Percentiles rank a stretch among this genome's conserved stretches.
These are phyloP conservation scores for Chaetomium sp. DNA, from an alignment of 2,329 filamentous ascomycete genomes.

Conservation along the genomic window DNA sequence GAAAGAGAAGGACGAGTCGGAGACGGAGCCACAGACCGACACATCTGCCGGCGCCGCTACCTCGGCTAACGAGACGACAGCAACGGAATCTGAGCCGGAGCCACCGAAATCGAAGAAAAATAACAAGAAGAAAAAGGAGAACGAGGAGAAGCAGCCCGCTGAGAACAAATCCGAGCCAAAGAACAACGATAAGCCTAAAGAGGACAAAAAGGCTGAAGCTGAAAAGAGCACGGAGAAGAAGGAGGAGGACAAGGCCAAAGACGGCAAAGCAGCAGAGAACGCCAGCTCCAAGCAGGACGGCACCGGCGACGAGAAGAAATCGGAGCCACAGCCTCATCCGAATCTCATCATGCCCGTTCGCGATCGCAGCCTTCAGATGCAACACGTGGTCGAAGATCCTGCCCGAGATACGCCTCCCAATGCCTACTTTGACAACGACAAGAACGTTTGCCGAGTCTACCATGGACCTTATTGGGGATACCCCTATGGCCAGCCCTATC, in stretches of 20 bases:
- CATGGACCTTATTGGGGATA: conserved; percentile 60
- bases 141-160: conserved; percentile 3
- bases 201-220: conserved; percentile 21
- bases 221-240: conserved; percentile 26
- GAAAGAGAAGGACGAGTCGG: conserved; percentile 2
- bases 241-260: conserved; percentile 5
- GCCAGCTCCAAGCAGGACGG: not conserved
- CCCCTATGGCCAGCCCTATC: conserved; percentile 51
- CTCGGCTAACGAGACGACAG: conserved; percentile 7
- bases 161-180: not conserved
- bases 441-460: conserved; percentile 58
- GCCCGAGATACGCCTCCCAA: conserved; percentile 59
- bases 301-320: conserved; percentile 38
- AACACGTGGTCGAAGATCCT: conserved; percentile 55
- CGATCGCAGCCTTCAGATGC: conserved; percentile 55
- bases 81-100: conserved; percentile 21
- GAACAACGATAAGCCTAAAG: not conserved
- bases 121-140: not conserved
- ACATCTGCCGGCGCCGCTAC: conserved; percentile 2
- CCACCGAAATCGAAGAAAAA: not conserved
- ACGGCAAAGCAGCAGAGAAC: conserved; percentile 3
- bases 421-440: conserved; percentile 58
- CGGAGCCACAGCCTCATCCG: conserved; percentile 34
- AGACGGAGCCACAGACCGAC: conserved; percentile 17
- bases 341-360: conserved; percentile 52